Base-by-base conservation (phyloP, 2,329 filamentous ascomycete species). In the Alternaria sp. region DNA sequence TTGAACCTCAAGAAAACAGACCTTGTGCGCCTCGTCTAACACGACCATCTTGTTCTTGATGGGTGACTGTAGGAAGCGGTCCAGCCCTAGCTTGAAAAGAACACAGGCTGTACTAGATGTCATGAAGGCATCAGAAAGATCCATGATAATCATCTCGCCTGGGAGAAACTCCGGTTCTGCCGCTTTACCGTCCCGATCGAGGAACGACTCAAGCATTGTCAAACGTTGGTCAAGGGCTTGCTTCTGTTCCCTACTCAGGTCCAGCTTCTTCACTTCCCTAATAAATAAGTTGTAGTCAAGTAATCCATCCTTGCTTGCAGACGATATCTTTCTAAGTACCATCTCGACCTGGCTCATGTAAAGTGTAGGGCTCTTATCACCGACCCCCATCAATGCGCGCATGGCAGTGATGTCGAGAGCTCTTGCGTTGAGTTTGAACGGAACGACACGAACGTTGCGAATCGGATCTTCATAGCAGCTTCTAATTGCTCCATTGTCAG, bases 21-120 rank as follows among this genome's bases (percentile, higher is more conserved):
- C 27, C 45, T 48, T 93, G 73, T 95, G 92, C 0, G 92, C 92
- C 72, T 94, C 91, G 63, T 94, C 91, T 0, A 94, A 80, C 0
- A 90, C 90, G 14, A 94, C 78, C 38, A 93, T 81, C 5, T 87
- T 84, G 0, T 89, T 74, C 0, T 75, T 66, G 0, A 67, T 64
- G 2, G 30, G 34, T 11, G 69, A 69, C 16, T 90, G 85, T 0
- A 92, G 76, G 69, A 92, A 92, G 0, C 92, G 78, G 2, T 83
- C 83, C 2, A 94, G 80, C 20, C 87, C 90, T 41, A 93, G 89
- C 54, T 90, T 89, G 76, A 94, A 94, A 0, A 94, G 79, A 0
- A 86, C 82, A 69, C 91, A 94, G 0, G 90, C 90, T 38, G 85
- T 87, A 25, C 88, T 85, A 0, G 87, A 76, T 0, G 89, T 89